Base-by-base conservation (phyloP, 2,329 filamentous ascomycete species). In the Ophiocordyceps australis region DNA sequence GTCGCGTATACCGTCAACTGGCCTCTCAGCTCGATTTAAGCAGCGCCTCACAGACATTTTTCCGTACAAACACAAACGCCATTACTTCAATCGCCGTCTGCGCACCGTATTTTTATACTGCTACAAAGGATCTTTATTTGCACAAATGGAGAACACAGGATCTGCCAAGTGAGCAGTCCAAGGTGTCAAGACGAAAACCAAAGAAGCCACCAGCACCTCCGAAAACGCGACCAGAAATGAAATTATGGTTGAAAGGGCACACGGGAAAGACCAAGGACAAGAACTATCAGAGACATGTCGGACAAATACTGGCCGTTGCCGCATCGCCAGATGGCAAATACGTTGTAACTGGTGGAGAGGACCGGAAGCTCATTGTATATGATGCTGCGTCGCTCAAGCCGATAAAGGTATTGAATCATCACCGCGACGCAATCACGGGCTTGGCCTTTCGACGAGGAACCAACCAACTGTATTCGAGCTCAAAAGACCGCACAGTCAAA, bases 401-500 rank as follows among this genome's bases (percentile, higher is more conserved):
- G 1, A 54, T 91, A 37, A 77, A 77, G 38, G 72, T 86, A 4
- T 92, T 95, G 47, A 73, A 70, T n/a, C 82, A 93, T 32, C 89
- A 98, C 53, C 72, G 89, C 32, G 89, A 91, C 42, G 68, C 81
- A 11, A 72, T 98, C 26, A 86, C 79, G 6, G 75, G 76, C 1
- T 58, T 98, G 12, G 77, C 75, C 1, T 98, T 98, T 46, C 74
- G 83, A 20, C 65, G 80, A 33, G 80, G 78, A 25, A 85, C 79
- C 11, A 92, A 94, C 42, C 85, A 94, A 50, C 57, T 98, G 13
- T 98, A 91, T 55, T 91, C 82, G 4, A 76, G 78, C 30, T 89
- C 81, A 28, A 79, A 76, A 41, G 89, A 98, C 51, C 71, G 89
- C 22, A 93, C 86, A 3, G 76, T 98, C 45, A 95, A 95, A 51